A percentile compares a stretch with the other conserved stretches of the same genome.
These are phyloP conservation scores for Malassezia dermatis DNA, from an alignment of 1,284 basidiomycete genomes.

Conservation along the genomic window DNA sequence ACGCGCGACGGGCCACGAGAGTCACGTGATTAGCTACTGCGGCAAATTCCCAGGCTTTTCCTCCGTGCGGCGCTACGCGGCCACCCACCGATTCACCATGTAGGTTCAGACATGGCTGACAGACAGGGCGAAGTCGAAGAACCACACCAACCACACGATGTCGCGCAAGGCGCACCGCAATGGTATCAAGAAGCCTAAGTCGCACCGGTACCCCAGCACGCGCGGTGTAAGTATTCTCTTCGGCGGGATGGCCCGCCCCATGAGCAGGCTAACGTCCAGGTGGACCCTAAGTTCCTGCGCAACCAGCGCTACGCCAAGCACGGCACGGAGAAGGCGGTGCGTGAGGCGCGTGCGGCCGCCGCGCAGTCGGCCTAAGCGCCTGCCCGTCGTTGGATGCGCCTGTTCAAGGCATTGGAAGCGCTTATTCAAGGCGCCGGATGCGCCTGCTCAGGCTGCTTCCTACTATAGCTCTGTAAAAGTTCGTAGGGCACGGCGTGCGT, in stretches of 20 bases:
- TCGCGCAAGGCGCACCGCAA: conserved; percentile 90
- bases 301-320: conserved; percentile 66
- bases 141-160: conserved; percentile 45
- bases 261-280: conserved; percentile 8
- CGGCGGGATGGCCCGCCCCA: too few species aligned
- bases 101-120: conserved; percentile 8
- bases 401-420: not conserved
- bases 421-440: too few species aligned
- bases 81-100: conserved; percentile 8
- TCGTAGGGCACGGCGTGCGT: not conserved
- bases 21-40: conserved; percentile 18
- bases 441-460: not conserved
- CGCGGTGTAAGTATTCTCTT: conserved; percentile 70
- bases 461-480: not conserved
- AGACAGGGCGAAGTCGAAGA: conserved; percentile 44
- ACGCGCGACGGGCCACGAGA: not conserved
- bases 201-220: conserved; percentile 68
- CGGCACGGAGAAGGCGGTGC: conserved; percentile 60
- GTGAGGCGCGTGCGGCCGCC: conserved; percentile 25
- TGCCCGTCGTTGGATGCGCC: not conserved
- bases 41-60: conserved; percentile 19
- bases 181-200: conserved; percentile 54
- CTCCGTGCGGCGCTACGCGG: not conserved
- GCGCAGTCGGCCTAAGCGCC: conserved; percentile 6
- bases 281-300: conserved; percentile 78